Evolutionary conservation across 2,329 filamentous ascomycete species (phyloP).

Genomic region (Nothomitra cinnamomea): DNA sequence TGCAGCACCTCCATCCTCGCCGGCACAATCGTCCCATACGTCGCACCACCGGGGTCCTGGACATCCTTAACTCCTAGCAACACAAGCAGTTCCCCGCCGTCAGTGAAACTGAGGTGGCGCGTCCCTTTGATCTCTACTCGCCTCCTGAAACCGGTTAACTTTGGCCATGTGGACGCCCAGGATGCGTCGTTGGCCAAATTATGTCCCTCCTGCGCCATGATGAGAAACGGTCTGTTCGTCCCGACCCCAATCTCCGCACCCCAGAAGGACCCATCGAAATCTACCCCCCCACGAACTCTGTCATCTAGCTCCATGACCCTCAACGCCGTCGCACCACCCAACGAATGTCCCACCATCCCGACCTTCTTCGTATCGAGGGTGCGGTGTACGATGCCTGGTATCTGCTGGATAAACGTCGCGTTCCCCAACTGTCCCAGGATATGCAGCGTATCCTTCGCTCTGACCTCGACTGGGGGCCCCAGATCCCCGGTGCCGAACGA

Average conservation of each 20-base stretch:
- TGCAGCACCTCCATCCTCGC: neutral
- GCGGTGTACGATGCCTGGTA: neutral
- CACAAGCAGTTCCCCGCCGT: neutral
- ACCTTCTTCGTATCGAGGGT: slow-evolving; percentile 1
- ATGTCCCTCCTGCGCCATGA: neutral
- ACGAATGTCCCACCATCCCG: slow-evolving; percentile 13
- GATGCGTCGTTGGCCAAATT: neutral
- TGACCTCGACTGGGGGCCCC: neutral
- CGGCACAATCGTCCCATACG: neutral
- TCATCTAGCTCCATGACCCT: slow-evolving; percentile 6
- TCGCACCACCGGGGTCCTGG: neutral
- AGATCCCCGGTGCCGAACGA: neutral
- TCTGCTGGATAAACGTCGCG: neutral
- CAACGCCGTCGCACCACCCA: slow-evolving; percentile 13
- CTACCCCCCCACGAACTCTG: neutral
- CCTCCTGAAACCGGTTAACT: neutral
- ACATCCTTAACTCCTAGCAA: neutral
- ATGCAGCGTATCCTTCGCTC: neutral
- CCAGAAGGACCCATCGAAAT: neutral
- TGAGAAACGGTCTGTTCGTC: neutral
- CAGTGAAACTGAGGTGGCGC: neutral
- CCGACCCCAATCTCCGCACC: neutral
- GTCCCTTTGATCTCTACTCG: neutral
- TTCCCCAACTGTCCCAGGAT: neutral
- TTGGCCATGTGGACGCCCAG: neutral